phyloP scores from a whole-genome alignment of 2,329 filamentous ascomycete species.

The Cladophialophora psammophila region DNA sequence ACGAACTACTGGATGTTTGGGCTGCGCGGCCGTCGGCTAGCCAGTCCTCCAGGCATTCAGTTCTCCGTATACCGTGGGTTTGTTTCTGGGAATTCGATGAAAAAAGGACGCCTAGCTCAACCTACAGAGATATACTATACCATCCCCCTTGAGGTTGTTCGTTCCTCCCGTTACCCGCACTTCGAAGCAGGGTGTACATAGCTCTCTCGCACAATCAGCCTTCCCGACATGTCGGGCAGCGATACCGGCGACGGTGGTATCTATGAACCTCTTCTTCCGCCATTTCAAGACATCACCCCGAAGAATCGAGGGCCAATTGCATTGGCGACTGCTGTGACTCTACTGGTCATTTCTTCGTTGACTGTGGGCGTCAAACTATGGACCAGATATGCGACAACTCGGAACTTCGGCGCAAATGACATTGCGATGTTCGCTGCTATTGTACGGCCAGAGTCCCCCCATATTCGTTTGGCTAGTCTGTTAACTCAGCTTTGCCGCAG shows the following conservation, averaged over 20 bases:
- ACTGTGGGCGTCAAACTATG: conserved; percentile 31
- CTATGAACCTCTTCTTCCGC: conserved; percentile 16
- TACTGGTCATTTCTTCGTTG: conserved; percentile 26
- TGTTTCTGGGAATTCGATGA: background rate
- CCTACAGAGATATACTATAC: conserved; percentile 9
- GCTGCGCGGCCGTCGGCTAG: background rate
- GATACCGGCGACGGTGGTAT: conserved; percentile 5
- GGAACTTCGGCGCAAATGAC: conserved; percentile 24
- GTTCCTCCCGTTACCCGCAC: background rate
- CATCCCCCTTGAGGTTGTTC: background rate
- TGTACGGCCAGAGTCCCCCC: conserved; percentile 5
- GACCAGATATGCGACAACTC: conserved; percentile 27
- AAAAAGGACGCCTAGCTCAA: conserved; percentile 3
- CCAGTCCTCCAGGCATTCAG: background rate
- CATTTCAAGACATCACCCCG: conserved; percentile 20
- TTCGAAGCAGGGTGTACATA: background rate
- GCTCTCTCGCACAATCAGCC: background rate
- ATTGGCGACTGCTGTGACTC: conserved; percentile 20
- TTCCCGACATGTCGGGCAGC: conserved; percentile 14
- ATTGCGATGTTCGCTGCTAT: conserved; percentile 20
- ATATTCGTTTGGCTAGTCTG: background rate
- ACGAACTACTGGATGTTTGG: background rate
- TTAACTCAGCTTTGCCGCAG: conserved; percentile 13
- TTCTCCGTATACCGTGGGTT: background rate
- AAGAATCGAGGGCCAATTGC: conserved; percentile 20